phyloP scores from a whole-genome alignment of 176 grass and related monocot genomes.

The Thinopyrum elongatum region DNA sequence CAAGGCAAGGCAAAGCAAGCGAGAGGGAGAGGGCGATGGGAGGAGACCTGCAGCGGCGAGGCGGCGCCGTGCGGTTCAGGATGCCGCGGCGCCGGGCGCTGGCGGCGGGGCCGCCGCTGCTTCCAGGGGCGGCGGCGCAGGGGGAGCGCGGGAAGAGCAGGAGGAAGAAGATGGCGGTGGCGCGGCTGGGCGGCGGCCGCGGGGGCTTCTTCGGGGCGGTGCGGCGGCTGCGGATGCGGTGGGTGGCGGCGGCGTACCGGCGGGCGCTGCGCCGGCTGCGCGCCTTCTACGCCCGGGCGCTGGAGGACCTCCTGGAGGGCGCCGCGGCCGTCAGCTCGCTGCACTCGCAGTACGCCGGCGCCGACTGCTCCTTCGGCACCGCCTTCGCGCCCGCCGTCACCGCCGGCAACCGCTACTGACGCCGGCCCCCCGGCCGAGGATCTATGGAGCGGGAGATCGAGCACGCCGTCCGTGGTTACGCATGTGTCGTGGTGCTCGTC shows the following conservation, averaged over 20 bases:
- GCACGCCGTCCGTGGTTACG: too few species aligned
- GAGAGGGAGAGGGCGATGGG: background rate
- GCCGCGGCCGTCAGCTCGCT: slow-evolving; percentile 29
- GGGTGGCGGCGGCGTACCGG: slow-evolving; percentile 46
- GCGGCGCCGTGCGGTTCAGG: slow-evolving; percentile 29
- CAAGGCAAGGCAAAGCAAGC: background rate
- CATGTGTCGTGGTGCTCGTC: too few species aligned
- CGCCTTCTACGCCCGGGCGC: slow-evolving; percentile 41
- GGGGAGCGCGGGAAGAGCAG: background rate
- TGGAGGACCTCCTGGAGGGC: slow-evolving; percentile 60
- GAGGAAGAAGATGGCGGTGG: slow-evolving; percentile 49
- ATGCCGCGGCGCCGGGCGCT: slow-evolving; percentile 13
- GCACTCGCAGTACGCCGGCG: slow-evolving; percentile 21
- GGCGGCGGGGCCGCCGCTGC: background rate
- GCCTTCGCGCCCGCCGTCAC: slow-evolving; percentile 49
- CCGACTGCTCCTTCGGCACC: slow-evolving; percentile 61
- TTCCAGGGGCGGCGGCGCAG: background rate
- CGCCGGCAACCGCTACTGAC: background rate
- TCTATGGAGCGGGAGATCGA: background rate
- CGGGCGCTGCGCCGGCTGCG: slow-evolving; percentile 56
- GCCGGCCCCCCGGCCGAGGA: background rate
- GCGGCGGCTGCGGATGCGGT: slow-evolving; percentile 42
- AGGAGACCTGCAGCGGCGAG: background rate
- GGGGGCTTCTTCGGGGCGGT: slow-evolving; percentile 43
- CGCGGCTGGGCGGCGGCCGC: slow-evolving; percentile 44